phyloP scores from a whole-genome alignment of 1,284 basidiomycete species.

The Ustilago hordei region DNA sequence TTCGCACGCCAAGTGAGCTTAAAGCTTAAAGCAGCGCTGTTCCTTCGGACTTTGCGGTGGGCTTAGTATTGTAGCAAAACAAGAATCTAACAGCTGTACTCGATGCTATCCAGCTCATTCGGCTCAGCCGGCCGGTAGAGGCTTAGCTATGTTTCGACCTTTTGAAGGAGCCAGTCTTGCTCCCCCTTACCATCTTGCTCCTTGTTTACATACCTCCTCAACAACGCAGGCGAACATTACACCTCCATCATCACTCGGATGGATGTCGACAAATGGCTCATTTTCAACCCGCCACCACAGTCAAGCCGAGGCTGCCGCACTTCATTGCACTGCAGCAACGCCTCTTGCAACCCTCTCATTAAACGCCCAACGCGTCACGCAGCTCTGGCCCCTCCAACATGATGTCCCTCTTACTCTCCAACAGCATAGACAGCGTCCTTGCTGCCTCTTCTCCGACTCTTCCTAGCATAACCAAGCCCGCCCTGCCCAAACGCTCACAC shows the following conservation, averaged over 20 bases:
- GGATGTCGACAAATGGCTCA: too few species aligned
- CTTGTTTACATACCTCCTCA: not conserved
- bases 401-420: not conserved
- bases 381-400: not conserved
- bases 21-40: too few species aligned
- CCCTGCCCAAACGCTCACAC: slow-evolving; percentile 14
- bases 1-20: too few species aligned
- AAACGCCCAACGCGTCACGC: not conserved
- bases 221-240: too few species aligned
- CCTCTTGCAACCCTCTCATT: not conserved
- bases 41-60: too few species aligned
- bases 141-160: too few species aligned
- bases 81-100: too few species aligned
- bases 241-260: too few species aligned
- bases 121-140: too few species aligned
- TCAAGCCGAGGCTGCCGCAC: not conserved
- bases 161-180: too few species aligned
- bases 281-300: not conserved
- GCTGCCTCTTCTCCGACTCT: not conserved
- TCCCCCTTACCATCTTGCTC: not conserved
- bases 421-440: not conserved
- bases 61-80: too few species aligned
- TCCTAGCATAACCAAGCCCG: not conserved
- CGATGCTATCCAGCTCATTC: too few species aligned
- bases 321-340: slow-evolving; percentile 5